Base-by-base conservation (phyloP, 2,329 filamentous ascomycete species). In the Trichophyton schoenleinii region DNA sequence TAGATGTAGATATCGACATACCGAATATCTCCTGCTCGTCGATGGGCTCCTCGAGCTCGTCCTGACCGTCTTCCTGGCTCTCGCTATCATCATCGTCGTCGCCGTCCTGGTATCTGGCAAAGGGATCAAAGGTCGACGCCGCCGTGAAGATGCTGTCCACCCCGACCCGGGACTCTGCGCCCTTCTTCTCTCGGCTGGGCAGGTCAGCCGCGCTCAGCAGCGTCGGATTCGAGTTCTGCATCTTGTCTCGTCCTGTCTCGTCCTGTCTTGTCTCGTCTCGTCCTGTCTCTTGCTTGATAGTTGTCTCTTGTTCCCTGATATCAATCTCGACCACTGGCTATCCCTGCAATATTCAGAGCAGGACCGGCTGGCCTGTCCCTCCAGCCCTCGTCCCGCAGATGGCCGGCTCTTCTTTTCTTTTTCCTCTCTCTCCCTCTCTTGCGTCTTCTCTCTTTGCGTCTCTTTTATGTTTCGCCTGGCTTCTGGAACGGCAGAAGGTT, bases 1-100 rank as follows among this genome's bases (percentile, higher is more conserved):
- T 25, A 20, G 52, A 25, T 52, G 15, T 42, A 36, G 5, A 34
- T 18, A 18, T 18, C 18, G 11, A 31, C 52, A 49, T 77, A 94
- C 90, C 91, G 72, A 92, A 99, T 48, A 99, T 92, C 75, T 99
- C 94, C 74, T 96, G 94, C 73, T 95, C 89, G 71, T 99, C 94
- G 67, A 99, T 96, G 62, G 88, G 88, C 68, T 97, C 91, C 41
- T 85, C 80, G 57, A 84, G 80, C 46, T 62, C 83, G 62, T 85
- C 83, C 58, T 83, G 77, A 57, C 74, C 11, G 34, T 15, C 41
- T 0, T 44, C 41, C 41, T 44, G 13, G 41, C 34, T 36, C 46
- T 60, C 83, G 62, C 84, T 83, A 58, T 83, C 77, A 58, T 73
- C 83, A 58, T 83, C 77, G 58, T 73, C 77, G 57, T 74, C 31